A percentile compares a stretch with the other conserved stretches of the same genome.
Evolutionary conservation across 2,329 filamentous ascomycete genomes (phyloP).

Genomic region (Pyricularia pennisetigena): DNA sequence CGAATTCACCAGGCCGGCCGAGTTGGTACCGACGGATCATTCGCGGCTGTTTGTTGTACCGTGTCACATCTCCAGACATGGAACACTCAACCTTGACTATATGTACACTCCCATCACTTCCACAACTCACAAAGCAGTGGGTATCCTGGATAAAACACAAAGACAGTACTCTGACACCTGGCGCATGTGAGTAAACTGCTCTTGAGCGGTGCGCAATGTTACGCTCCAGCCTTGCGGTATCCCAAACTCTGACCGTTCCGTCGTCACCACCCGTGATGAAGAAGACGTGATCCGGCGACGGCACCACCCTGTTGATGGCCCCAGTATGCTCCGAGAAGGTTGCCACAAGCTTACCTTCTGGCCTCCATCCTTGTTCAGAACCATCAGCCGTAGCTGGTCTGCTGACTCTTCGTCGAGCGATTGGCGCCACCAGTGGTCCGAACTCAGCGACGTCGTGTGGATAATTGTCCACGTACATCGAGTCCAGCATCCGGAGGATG

Average conservation of each 20-base stretch:
- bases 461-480: constrained; percentile 70
- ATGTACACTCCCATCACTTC: constrained; percentile 81
- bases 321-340: constrained; percentile 82
- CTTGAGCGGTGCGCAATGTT: constrained; percentile 83
- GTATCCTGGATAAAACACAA: constrained; percentile 90
- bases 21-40: constrained; percentile 75
- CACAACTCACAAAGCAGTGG: constrained; percentile 86
- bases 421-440: constrained; percentile 69
- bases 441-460: constrained; percentile 59
- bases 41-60: constrained; percentile 65
- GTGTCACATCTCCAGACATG: constrained; percentile 17
- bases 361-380: constrained; percentile 64
- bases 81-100: constrained; percentile 68
- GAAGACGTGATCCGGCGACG: constrained; percentile 85
- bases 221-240: constrained; percentile 77
- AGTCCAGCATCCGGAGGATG: constrained; percentile 65
- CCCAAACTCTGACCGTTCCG: constrained; percentile 86
- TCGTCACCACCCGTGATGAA: constrained; percentile 93
- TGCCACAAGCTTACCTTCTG: constrained; percentile 73
- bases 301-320: constrained; percentile 69
- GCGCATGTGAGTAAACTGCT: constrained; percentile 70
- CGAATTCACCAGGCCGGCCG: constrained; percentile 55
- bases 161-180: constrained; percentile 64
- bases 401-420: constrained; percentile 36
- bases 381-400: constrained; percentile 30